A percentile compares a stretch with the other conserved stretches of the same genome.
phyloP scores from a whole-genome alignment of 2,329 filamentous ascomycete species.

The Aspergillus arachidicola region DNA sequence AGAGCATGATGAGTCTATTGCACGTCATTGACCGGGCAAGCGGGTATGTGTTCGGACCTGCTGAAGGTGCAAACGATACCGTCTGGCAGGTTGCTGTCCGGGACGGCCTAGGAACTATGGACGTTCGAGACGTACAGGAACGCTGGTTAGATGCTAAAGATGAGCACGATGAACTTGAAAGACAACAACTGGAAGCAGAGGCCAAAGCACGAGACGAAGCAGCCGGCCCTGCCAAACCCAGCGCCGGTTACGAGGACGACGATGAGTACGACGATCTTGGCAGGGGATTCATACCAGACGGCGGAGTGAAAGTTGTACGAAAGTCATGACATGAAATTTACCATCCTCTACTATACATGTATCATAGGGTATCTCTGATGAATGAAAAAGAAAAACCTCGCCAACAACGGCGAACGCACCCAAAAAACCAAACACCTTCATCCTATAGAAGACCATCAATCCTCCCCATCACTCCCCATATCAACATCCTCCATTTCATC shows the following conservation, averaged over 20 bases:
- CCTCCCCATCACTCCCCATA: slow-evolving; percentile 44
- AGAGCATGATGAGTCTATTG: slow-evolving; percentile 91
- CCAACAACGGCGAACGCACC: slow-evolving; percentile 16
- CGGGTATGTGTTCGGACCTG: slow-evolving; percentile 88
- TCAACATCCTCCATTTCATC: slow-evolving; percentile 52
- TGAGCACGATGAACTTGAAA: slow-evolving; percentile 80
- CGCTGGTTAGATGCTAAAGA: slow-evolving; percentile 91
- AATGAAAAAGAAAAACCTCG: slow-evolving; percentile 16
- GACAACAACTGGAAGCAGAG: slow-evolving; percentile 74
- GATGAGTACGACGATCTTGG: slow-evolving; percentile 22
- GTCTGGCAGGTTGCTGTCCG: slow-evolving; percentile 98
- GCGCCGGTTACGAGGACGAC: slow-evolving; percentile 39
- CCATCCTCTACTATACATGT: slow-evolving; percentile 25
- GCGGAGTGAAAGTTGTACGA: slow-evolving; percentile 72
- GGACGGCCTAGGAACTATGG: slow-evolving; percentile 68
- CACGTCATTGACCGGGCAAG: slow-evolving; percentile 88
- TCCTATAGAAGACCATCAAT: slow-evolving; percentile 14
- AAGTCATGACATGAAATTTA: slow-evolving; percentile 52
- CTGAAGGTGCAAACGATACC: slow-evolving; percentile 90
- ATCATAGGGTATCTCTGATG: slow-evolving; percentile 32
- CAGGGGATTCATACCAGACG: slow-evolving; percentile 53
- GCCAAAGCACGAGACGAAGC: slow-evolving; percentile 54
- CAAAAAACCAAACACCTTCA: not conserved
- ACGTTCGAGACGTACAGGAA: slow-evolving; percentile 89
- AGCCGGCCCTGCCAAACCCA: slow-evolving; percentile 27